Conservation (phyloP, 2,329 filamentous ascomycete species). For the Hypoxylon sp. region DNA sequence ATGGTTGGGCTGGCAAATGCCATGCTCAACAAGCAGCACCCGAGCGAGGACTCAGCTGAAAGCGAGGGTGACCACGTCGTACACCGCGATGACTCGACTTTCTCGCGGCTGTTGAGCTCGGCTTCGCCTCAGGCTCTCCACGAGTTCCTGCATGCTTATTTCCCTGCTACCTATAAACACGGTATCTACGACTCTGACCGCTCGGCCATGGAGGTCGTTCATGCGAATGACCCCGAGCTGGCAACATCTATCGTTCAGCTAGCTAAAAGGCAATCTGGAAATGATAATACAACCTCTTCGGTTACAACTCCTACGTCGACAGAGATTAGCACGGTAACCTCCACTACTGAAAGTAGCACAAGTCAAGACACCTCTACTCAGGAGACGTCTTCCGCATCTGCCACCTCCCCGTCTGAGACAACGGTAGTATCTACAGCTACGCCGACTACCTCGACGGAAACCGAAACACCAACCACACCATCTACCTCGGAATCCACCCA, state of each 20-base stretch:
- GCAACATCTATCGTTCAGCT: conserved; percentile 75
- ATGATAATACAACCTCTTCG: conserved; percentile 54
- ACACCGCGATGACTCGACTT: conserved; percentile 54
- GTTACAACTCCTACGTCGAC: conserved; percentile 41
- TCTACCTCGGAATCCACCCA: conserved; percentile 31
- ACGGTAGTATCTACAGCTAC: conserved; percentile 34
- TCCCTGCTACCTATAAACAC: conserved; percentile 75
- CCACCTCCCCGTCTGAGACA: conserved; percentile 31
- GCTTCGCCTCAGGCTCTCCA: conserved; percentile 75
- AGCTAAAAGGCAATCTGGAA: conserved; percentile 69
- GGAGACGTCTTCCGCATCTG: conserved; percentile 26
- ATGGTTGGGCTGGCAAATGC: conserved; percentile 57
- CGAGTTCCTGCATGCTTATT: conserved; percentile 74
- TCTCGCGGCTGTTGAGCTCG: conserved; percentile 69
- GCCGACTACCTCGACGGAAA: conserved; percentile 18
- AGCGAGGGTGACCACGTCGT: conserved; percentile 31
- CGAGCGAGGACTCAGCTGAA: conserved; percentile 39
- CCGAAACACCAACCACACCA: conserved; percentile 34
- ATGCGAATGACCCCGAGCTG: conserved; percentile 72
- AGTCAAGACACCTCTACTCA: conserved; percentile 34
- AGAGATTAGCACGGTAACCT: conserved; percentile 41
- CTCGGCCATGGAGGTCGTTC: conserved; percentile 74
- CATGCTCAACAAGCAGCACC: conserved; percentile 45
- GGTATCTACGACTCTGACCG: conserved; percentile 77
- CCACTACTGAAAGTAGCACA: conserved; percentile 48